phyloP scores from a whole-genome alignment of 2,329 filamentous ascomycete species.

The Botryosphaeria agaves region DNA sequence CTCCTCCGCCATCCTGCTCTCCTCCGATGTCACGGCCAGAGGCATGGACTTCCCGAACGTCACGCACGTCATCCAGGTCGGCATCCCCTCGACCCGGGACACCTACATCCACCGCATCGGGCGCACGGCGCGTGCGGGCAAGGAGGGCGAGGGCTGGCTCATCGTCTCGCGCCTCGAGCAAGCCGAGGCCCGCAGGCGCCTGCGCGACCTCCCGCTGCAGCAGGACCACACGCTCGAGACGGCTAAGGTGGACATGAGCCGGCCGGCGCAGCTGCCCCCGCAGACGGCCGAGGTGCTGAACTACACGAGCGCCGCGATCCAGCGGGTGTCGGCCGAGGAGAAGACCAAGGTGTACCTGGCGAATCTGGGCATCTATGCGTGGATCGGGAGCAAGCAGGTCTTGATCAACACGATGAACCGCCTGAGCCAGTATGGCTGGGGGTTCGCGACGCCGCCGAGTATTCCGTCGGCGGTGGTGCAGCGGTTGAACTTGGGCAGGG shows the following conservation, averaged over 20 bases:
- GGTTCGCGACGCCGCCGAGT: slow-evolving; percentile 31
- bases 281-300: slow-evolving; percentile 26
- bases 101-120: slow-evolving; percentile 35
- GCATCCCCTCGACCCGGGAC: slow-evolving; percentile 25
- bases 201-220: slow-evolving; percentile 44
- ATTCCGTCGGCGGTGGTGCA: slow-evolving; percentile 13
- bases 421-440: slow-evolving; percentile 35
- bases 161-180: slow-evolving; percentile 41
- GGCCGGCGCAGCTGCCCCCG: slow-evolving; percentile 21
- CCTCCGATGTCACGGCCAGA: slow-evolving; percentile 32
- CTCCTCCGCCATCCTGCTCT: slow-evolving; percentile 35
- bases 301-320: slow-evolving; percentile 25
- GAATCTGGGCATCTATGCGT: slow-evolving; percentile 35
- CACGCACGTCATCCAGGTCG: slow-evolving; percentile 34
- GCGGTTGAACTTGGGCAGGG: slow-evolving; percentile 10
- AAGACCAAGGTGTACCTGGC: slow-evolving; percentile 37
- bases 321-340: slow-evolving; percentile 21
- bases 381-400: slow-evolving; percentile 17
- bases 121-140: slow-evolving; percentile 46
- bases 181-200: slow-evolving; percentile 27
- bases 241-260: slow-evolving; percentile 29
- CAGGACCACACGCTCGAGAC: slow-evolving; percentile 33
- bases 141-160: slow-evolving; percentile 54
- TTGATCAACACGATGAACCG: slow-evolving; percentile 35
- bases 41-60: slow-evolving; percentile 38